phyloP scores from a whole-genome alignment of 306 rosid species.

The Lathyrus sativus region DNA sequence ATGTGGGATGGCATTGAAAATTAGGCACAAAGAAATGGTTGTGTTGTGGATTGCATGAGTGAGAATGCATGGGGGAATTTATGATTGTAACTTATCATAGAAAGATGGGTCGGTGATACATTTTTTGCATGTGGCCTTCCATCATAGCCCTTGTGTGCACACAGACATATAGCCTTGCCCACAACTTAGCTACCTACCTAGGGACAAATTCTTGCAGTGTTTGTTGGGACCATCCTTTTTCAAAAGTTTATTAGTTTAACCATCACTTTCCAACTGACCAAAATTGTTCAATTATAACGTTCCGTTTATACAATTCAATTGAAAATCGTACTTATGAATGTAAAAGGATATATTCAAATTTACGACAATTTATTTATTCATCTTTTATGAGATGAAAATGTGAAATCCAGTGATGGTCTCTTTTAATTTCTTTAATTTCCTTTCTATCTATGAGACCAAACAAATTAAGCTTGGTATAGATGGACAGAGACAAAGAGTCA shows the following conservation, averaged over 20 bases:
- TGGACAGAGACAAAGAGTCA: conserved; percentile 8
- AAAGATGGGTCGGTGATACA: conserved; percentile 44
- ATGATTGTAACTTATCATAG: conserved; percentile 29
- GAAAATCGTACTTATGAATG: too few species aligned
- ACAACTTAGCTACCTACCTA: conserved; percentile 36
- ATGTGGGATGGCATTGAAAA: conserved; percentile 38
- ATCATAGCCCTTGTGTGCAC: conserved; percentile 41
- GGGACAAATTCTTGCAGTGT: conserved; percentile 43
- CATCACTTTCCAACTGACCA: conserved; percentile 8
- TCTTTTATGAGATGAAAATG: too few species aligned
- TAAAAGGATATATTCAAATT: too few species aligned
- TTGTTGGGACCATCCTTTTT: conserved; percentile 40
- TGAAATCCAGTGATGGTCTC: neutral
- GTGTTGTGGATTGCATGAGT: conserved; percentile 49
- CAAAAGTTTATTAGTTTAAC: conserved; percentile 18
- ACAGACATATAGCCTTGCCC: conserved; percentile 38
- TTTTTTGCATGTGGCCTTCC: conserved; percentile 45
- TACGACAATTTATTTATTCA: too few species aligned
- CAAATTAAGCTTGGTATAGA: conserved; percentile 1
- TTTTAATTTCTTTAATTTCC: neutral
- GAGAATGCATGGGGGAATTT: conserved; percentile 36
- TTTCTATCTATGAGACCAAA: neutral
- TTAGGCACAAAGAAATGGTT: conserved; percentile 34
- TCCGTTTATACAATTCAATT: too few species aligned
- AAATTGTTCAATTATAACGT: neutral